phyloP scores from a whole-genome alignment of 2,329 filamentous ascomycete species.

The Chrysoporthe deuterocubensis region DNA sequence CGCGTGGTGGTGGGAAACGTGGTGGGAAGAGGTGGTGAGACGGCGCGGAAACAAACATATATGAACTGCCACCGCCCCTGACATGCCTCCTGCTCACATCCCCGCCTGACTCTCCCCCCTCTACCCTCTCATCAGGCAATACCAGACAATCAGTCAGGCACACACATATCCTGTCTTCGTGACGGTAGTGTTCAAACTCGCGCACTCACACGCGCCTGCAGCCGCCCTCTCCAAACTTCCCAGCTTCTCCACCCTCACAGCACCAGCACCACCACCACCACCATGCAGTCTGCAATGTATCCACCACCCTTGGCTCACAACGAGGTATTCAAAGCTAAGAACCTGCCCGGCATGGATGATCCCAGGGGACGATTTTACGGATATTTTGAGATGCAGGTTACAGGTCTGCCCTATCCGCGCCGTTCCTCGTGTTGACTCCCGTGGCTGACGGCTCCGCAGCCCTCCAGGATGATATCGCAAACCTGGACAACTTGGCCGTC shows the following conservation, averaged over 20 bases:
- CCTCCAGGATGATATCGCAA: constrained; percentile 75
- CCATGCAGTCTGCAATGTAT: constrained; percentile 15
- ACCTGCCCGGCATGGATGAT: constrained; percentile 46
- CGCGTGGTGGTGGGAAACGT: not conserved
- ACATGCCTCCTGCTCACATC: no score
- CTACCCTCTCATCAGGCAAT: not conserved
- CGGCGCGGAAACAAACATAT: not conserved
- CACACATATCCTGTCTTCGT: not conserved
- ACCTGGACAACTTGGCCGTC: constrained; percentile 64
- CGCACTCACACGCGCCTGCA: not conserved
- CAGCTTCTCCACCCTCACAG: not conserved
- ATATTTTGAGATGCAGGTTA: constrained; percentile 78
- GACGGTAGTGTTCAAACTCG: not conserved
- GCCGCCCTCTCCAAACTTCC: not conserved
- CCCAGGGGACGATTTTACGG: constrained; percentile 82
- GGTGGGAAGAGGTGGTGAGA: constrained; percentile 3
- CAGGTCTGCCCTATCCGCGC: constrained; percentile 37
- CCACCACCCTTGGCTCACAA: constrained; percentile 26
- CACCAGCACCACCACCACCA: not conserved
- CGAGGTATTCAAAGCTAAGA: constrained; percentile 32
- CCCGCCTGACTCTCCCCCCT: not conserved
- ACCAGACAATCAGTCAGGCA: not conserved
- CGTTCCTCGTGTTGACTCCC: not conserved
- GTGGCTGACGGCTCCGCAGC: constrained; percentile 50
- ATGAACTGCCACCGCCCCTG: not conserved